phyloP scores from a whole-genome alignment of 306 rosid species.

The cucumber (Cucumis sativus) region Cucumber_9930_V3 NC_026656.2:2139001-2139500 shows the following conservation, averaged over 20 bases:
- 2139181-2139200: background rate
- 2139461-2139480: background rate
- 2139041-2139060: no score
- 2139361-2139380: background rate
- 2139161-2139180: background rate
- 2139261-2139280: background rate
- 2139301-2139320: no score
- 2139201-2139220: slow-evolving; percentile 4
- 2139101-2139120: no score
- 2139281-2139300: background rate
- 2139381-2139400: background rate
- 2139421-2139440: background rate
- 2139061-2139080: no score
- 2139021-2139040: no score
- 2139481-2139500: slow-evolving; percentile 2
- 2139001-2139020: no score
- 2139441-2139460: background rate
- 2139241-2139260: background rate
- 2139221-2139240: background rate
- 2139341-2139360: background rate
- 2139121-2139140: no score
- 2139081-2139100: no score
- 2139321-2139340: background rate
- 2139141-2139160: background rate
- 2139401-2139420: background rate